Percentiles rank a stretch among this genome's conserved stretches.
phyloP scores from a whole-genome alignment of 1,139 yeast species.

The Oligophagozyma castellii region DNA sequence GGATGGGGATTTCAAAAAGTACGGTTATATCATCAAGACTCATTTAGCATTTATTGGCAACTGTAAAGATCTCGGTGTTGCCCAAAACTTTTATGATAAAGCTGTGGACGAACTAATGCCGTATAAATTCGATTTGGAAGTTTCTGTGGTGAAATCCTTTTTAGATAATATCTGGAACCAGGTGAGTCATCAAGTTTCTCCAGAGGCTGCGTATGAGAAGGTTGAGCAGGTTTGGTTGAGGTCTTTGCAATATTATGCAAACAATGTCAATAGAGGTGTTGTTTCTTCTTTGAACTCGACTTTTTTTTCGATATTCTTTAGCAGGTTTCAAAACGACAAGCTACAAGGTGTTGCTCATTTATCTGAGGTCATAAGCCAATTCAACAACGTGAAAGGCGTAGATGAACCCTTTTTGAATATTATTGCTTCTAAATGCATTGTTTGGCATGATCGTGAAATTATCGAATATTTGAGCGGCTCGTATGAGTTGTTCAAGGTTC shows the following conservation, averaged over 20 bases:
- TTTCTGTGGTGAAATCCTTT: constrained; percentile 56
- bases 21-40: constrained; percentile 41
- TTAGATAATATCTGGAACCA: constrained; percentile 49
- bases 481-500: constrained; percentile 43
- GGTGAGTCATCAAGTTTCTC: constrained; percentile 24
- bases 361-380: constrained; percentile 35
- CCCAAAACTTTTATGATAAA: constrained; percentile 58
- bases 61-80: constrained; percentile 57
- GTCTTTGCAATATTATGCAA: constrained; percentile 34
- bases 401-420: constrained; percentile 75
- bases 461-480: constrained; percentile 49
- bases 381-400: constrained; percentile 41
- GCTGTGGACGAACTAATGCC: constrained; percentile 56
- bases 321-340: constrained; percentile 37
- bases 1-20: constrained; percentile 18
- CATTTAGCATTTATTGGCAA: constrained; percentile 72
- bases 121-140: constrained; percentile 55
- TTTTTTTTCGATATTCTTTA: constrained; percentile 55
- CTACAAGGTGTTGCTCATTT: constrained; percentile 33
- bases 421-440: constrained; percentile 46
- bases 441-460: constrained; percentile 55
- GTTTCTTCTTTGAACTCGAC: constrained; percentile 55
- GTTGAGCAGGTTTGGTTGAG: constrained; percentile 20
- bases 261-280: constrained; percentile 41
- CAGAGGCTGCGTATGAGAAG: constrained; percentile 28